A percentile compares a stretch with the other conserved stretches of the same genome.
phyloP scores from a whole-genome alignment of 805 yeast genomes.

The Metschnikowia vanudenii region DNA sequence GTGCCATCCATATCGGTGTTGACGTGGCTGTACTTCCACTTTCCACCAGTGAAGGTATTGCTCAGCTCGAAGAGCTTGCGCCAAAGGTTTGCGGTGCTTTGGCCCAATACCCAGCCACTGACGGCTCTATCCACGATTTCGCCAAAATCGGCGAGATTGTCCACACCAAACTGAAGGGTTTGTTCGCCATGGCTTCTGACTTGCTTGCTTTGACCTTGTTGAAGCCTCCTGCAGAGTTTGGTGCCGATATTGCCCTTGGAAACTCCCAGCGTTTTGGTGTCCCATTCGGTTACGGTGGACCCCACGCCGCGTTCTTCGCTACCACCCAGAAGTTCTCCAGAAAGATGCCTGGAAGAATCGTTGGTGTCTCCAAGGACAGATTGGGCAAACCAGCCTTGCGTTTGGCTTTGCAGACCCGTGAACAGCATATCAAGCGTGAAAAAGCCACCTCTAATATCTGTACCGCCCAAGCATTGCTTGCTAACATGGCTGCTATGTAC shows the following conservation, averaged over 20 bases:
- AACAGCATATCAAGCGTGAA: conserved; percentile 96
- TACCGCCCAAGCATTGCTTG: conserved; percentile 95
- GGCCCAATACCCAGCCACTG: conserved; percentile 87
- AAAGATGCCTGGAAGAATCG: conserved; percentile 94
- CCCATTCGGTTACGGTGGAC: conserved; percentile 98
- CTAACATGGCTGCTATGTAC: conserved; percentile 93
- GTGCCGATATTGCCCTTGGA: conserved; percentile 93
- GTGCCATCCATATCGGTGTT: conserved; percentile 75
- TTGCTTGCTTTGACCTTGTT: conserved; percentile 82
- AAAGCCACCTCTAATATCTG: conserved; percentile 97
- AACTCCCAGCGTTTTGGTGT: conserved; percentile 96
- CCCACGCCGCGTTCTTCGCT: conserved; percentile 97
- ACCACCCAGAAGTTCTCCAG: conserved; percentile 78
- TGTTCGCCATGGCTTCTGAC: conserved; percentile 87
- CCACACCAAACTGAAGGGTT: conserved; percentile 66
- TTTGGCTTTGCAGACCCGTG: conserved; percentile 95
- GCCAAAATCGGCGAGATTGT: conserved; percentile 57
- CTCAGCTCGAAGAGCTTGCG: conserved; percentile 24
- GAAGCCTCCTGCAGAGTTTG: conserved; percentile 79
- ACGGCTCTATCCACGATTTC: conserved; percentile 60
- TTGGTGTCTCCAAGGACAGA: conserved; percentile 90
- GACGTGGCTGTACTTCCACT: conserved; percentile 60
- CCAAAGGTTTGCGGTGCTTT: conserved; percentile 70
- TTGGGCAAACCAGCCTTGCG: conserved; percentile 86
- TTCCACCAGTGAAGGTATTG: conserved; percentile 37